Evolutionary conservation across 495 filamentous ascomycete genomes (phyloP).

Genomic region (Talaromyces stipitatus): DNA sequence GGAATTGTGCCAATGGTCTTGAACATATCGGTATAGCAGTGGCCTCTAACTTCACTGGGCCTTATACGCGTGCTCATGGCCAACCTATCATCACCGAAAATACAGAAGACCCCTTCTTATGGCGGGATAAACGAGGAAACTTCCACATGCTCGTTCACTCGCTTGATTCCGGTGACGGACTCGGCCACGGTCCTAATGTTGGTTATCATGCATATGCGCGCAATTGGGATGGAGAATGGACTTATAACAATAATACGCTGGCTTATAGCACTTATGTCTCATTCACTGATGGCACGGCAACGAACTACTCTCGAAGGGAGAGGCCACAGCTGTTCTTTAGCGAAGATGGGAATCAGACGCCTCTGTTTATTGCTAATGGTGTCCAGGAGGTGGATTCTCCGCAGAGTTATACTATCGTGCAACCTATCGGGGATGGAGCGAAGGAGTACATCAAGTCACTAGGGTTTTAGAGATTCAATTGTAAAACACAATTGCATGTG

Average conservation of each 20-base stretch:
- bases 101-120: constrained; percentile 33
- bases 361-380: constrained; percentile 27
- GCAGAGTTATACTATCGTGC: constrained; percentile 21
- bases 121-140: constrained; percentile 32
- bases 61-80: constrained; percentile 11
- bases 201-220: constrained; percentile 29
- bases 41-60: constrained; percentile 8
- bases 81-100: constrained; percentile 10
- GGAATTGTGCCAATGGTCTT: constrained; percentile 9
- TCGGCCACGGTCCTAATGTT: constrained; percentile 28
- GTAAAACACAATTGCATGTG: no score
- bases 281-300: constrained; percentile 24
- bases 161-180: constrained; percentile 23
- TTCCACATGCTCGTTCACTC: constrained; percentile 31
- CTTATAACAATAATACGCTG: constrained; percentile 21
- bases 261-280: constrained; percentile 28
- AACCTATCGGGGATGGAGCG: constrained; percentile 12
- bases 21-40: constrained; percentile 15
- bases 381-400: constrained; percentile 19
- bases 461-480: no score
- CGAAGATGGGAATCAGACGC: constrained; percentile 29
- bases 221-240: constrained; percentile 28
- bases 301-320: constrained; percentile 25
- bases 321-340: constrained; percentile 33
- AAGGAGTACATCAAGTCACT: background rate